phyloP scores from a whole-genome alignment of 306 rosid genomes.

The Carpinus viminea region DNA sequence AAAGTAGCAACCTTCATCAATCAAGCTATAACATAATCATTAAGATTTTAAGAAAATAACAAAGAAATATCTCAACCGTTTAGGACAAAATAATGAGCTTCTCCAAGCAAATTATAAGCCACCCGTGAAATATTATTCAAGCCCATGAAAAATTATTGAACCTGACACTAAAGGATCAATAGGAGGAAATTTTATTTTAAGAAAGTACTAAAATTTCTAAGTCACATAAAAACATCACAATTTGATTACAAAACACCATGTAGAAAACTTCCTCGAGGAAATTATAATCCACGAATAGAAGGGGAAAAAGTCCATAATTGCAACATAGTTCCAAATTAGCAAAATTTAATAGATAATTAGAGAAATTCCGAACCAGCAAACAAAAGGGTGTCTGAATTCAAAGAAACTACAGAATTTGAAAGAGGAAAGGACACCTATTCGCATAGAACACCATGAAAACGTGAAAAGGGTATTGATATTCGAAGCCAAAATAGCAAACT shows the following conservation, averaged over 20 bases:
- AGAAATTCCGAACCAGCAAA: background rate
- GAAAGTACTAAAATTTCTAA: background rate
- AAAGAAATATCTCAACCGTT: background rate
- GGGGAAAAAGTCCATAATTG: background rate
- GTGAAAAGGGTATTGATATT: slow-evolving; percentile 1
- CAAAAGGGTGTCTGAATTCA: background rate
- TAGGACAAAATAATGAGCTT: background rate
- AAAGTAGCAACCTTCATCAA: slow-evolving; percentile 10
- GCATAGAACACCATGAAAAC: slow-evolving; percentile 9
- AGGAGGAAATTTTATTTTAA: too few relatives aligned
- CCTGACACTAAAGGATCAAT: background rate
- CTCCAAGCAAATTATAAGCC: background rate
- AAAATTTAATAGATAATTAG: background rate
- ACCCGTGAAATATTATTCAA: background rate
- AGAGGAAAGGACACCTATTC: slow-evolving; percentile 1
- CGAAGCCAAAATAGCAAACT: background rate
- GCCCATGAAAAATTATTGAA: background rate
- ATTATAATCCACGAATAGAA: background rate
- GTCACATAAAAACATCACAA: background rate
- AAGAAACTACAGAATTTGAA: background rate
- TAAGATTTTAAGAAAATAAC: background rate
- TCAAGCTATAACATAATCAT: background rate
- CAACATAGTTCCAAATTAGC: background rate
- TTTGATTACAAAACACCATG: background rate
- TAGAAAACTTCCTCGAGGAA: background rate